These are phyloP conservation scores for Psilocybe subaeruginosa DNA, from an alignment of 768 basidiomycete genomes.

Conservation along the genomic window DNA sequence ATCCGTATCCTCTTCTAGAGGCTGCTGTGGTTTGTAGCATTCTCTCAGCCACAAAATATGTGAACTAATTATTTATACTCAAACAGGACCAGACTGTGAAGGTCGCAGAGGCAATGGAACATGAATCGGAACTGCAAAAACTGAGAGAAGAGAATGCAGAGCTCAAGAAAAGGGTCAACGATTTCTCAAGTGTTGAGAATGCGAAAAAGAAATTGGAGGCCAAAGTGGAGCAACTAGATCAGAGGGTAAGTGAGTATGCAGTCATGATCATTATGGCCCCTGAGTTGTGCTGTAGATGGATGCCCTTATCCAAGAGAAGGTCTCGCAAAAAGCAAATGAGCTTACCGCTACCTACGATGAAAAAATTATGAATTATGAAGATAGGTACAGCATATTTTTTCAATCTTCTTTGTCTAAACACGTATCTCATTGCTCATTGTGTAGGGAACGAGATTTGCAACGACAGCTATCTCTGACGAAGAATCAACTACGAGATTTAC, in stretches of 20 bases:
- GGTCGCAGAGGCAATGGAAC: constrained; percentile 76
- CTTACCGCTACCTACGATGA: constrained; percentile 97
- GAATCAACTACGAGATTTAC: constrained; percentile 87
- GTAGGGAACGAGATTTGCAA: constrained; percentile 89
- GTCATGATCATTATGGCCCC: constrained; percentile 6
- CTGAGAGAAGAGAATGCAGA: constrained; percentile 84
- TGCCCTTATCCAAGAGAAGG: constrained; percentile 85
- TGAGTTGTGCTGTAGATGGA: constrained; percentile 75
- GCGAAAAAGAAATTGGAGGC: constrained; percentile 77
- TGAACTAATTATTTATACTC: not conserved
- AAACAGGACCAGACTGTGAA: constrained; percentile 91
- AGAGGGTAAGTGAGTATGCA: constrained; percentile 56
- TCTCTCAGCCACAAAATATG: not conserved
- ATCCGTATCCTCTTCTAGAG: constrained; percentile 96
- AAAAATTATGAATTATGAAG: constrained; percentile 93
- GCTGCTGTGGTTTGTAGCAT: constrained; percentile 72
- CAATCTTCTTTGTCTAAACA: not conserved
- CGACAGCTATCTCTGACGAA: constrained; percentile 90
- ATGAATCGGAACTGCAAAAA: constrained; percentile 74
- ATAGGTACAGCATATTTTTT: constrained; percentile 55
- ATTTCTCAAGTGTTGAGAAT: constrained; percentile 63
- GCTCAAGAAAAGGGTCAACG: constrained; percentile 69
- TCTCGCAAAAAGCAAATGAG: constrained; percentile 93
- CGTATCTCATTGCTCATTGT: not conserved
- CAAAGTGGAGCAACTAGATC: constrained; percentile 79